These are phyloP conservation scores for Peziza echinospora DNA, from an alignment of 495 filamentous ascomycete genomes.

Conservation along the genomic window DNA sequence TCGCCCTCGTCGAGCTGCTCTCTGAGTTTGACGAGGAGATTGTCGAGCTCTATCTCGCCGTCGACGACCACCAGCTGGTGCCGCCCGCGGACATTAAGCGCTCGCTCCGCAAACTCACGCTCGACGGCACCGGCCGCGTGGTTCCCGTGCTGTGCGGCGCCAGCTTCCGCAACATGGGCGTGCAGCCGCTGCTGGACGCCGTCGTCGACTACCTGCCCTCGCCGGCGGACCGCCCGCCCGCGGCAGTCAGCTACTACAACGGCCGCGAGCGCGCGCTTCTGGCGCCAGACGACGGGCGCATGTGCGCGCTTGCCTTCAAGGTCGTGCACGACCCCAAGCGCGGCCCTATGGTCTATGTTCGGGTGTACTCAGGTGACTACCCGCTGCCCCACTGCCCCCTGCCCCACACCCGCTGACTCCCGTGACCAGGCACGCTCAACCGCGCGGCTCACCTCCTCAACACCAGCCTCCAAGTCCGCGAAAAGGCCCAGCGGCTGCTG, in stretches of 20 bases:
- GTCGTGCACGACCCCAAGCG: conserved; percentile 73
- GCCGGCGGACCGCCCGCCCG: conserved; percentile 54
- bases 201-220: conserved; percentile 70
- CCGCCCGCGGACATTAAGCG: conserved; percentile 40
- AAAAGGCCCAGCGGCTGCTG: conserved; percentile 59
- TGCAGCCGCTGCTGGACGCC: conserved; percentile 79
- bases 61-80: conserved; percentile 43
- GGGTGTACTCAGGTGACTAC: conserved; percentile 65
- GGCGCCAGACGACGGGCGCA: conserved; percentile 32
- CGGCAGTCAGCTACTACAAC: conserved; percentile 41
- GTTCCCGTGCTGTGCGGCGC: conserved; percentile 82
- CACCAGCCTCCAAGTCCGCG: conserved; percentile 60
- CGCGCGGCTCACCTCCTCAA: conserved; percentile 64
- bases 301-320: conserved; percentile 82
- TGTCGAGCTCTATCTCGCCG: conserved; percentile 64
- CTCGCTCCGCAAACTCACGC: conserved; percentile 50
- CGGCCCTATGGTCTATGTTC: conserved; percentile 76
- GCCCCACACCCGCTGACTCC: too few species aligned
- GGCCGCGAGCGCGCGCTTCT: conserved; percentile 30
- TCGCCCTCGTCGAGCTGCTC: conserved; percentile 56
- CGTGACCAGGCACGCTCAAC: conserved; percentile 40
- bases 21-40: conserved; percentile 73
- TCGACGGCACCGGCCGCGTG: conserved; percentile 39
- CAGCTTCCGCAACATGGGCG: conserved; percentile 82
- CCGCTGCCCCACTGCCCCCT: too few species aligned